Evolutionary conservation across 2,329 filamentous ascomycete species (phyloP), one percentile per base, ranked within the genome.

Genomic region (Claviceps citrina): DNA sequence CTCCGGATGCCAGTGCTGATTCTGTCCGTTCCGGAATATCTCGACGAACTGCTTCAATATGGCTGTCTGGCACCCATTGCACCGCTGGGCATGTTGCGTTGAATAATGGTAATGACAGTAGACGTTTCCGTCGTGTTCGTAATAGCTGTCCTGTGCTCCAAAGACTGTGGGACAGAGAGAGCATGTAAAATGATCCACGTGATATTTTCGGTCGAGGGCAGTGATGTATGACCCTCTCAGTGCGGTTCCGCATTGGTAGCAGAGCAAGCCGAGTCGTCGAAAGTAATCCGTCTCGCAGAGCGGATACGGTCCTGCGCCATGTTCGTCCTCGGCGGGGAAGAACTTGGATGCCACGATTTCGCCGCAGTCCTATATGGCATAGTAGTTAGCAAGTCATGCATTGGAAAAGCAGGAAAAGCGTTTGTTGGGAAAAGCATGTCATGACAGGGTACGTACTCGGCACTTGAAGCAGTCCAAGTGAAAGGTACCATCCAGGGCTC

Each of bases 51-150:
- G 91, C 65, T 98, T 98, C 32, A 98, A 68, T 47, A 98, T 98
- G 39, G 91, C 85, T 3, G 89, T 95, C 54, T 94, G 86, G 54
- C 91, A 98, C 48, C 91, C 91, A 58, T 93, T 94, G 60, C 91
- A 98, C 41, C 85, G 75, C 57, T 96, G 89, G 27, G 91, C 91
- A 56, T 95, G 96, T 54, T 86, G 85, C 13, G 91, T 98, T 10
- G 89, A 96, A 60, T 98, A 98, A 61, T 98, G 91, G 58, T 93
- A 98, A 59, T 98, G 91, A 60, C 91, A 98, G 60, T 94, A 98
- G 20, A 98, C 91, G 52, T 84, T 82, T 47, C 85, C 81, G 53
- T 95, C 87, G 55, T 98, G 91, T 61, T 98, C 91, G 62, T 98
- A 98, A 61, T 98, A 98, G 58, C 87, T 95, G 66, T 98, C 91